Base-by-base conservation (phyloP, 2,329 filamentous ascomycete species). In the Fonsecaea monophora region DNA sequence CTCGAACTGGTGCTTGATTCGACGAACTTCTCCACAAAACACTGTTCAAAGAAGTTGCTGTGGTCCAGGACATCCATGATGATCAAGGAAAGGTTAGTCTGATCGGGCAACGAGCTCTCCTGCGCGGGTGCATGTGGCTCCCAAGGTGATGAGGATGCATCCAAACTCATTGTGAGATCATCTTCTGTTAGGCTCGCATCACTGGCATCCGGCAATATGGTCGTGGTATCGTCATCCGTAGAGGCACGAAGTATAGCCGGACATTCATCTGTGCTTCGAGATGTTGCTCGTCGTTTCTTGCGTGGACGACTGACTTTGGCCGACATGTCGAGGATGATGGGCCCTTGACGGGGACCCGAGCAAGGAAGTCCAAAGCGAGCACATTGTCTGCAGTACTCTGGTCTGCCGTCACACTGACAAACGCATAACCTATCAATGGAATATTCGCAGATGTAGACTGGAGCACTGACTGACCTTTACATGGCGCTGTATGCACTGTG, bases 241-340 rank as follows among this genome's bases (percentile, higher is more conserved):
- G 42, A 53, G 25, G 40, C 40, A 48, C 9, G 38, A 4, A 3
- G n/a, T 8, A 7, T 9, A 6, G 12, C 21, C 25, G 58, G 4
- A 7, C 25, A 25, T 2, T n/a, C 25, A 8, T 3, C 42, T 3
- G 8, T 21, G 25, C 12, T 21, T 8, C 42, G n/a, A 38, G 38
- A 21, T n/a, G 3, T 48, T 21, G 25, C 21, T 25, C 58, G 58
- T 18, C 42, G 40, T 53, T 60, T 60, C 15, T 53, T 48, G 30
- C 30, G 58, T 21, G 58, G 25, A 15, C 42, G 42, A n/a, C 13
- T 35, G 7, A 37, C 42, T 25, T 48, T 38, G n/a, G 58, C 25
- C 8, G 58, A 60, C 58, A 60, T 60, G 42, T 60, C 58, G 58
- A 60, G 58, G 12, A 60, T 50, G 58, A 60, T 60, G 25, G 40